phyloP scores from a whole-genome alignment of 2,329 filamentous ascomycete genomes.

The Stromatinia cepivora region DNA sequence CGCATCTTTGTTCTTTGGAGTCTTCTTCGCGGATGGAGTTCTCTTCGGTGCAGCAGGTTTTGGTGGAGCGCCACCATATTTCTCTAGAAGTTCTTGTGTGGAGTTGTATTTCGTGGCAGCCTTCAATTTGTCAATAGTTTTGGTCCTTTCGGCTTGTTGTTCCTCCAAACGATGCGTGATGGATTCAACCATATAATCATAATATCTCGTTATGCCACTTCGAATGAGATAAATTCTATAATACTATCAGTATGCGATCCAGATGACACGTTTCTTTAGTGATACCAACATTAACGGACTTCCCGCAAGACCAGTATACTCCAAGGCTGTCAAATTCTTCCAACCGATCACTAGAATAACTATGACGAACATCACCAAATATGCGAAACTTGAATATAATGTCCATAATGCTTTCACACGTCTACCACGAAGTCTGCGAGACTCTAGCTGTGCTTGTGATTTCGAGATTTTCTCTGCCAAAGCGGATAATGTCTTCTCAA shows the following conservation, averaged over 20 bases:
- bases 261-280: background rate
- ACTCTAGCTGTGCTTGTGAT: slow-evolving; percentile 72
- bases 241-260: slow-evolving; percentile 30
- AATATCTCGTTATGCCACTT: slow-evolving; percentile 66
- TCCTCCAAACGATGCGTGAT: slow-evolving; percentile 69
- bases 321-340: slow-evolving; percentile 70
- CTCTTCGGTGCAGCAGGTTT: slow-evolving; percentile 34
- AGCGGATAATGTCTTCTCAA: slow-evolving; percentile 84
- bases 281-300: slow-evolving; percentile 72
- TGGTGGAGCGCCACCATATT: slow-evolving; percentile 68
- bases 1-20: slow-evolving; percentile 29
- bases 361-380: slow-evolving; percentile 82
- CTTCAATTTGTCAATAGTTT: slow-evolving; percentile 92
- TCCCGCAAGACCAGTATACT: slow-evolving; percentile 76
- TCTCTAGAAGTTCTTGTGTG: slow-evolving; percentile 87
- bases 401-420: slow-evolving; percentile 84
- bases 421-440: slow-evolving; percentile 68
- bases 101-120: slow-evolving; percentile 94
- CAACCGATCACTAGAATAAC: slow-evolving; percentile 82
- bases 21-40: slow-evolving; percentile 34
- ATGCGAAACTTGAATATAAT: slow-evolving; percentile 86
- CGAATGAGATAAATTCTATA: slow-evolving; percentile 77
- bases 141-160: slow-evolving; percentile 74
- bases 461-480: slow-evolving; percentile 81
- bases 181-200: slow-evolving; percentile 75